phyloP scores from a whole-genome alignment of 306 rosid genomes.

The Dryas alaskensis region DNA sequence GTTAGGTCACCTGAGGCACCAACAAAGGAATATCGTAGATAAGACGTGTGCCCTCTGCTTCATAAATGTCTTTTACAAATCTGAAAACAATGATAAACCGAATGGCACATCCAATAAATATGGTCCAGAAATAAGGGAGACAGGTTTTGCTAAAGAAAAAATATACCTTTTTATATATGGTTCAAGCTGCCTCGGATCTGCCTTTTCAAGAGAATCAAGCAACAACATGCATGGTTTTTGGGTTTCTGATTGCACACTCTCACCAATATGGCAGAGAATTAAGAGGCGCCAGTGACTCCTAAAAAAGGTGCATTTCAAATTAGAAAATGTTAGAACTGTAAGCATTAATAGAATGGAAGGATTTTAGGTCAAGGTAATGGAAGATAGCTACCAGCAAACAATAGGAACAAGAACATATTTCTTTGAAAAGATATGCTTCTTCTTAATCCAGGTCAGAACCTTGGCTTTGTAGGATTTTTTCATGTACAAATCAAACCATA shows the following conservation, averaged over 20 bases:
- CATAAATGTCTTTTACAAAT: slow-evolving; percentile 62
- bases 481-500: slow-evolving; percentile 65
- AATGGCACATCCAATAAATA: slow-evolving; percentile 7
- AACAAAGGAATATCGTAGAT: slow-evolving; percentile 54
- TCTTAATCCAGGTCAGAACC: slow-evolving; percentile 70
- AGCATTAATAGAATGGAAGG: slow-evolving; percentile 5
- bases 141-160: slow-evolving; percentile 12
- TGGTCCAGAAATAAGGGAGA: slow-evolving; percentile 3
- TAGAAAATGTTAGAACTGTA: slow-evolving; percentile 7
- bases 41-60: slow-evolving; percentile 37
- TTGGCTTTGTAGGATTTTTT: slow-evolving; percentile 35
- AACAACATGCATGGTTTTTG: slow-evolving; percentile 63
- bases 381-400: slow-evolving; percentile 63
- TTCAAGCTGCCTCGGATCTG: slow-evolving; percentile 62
- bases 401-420: slow-evolving; percentile 81
- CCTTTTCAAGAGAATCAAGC: slow-evolving; percentile 69
- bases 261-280: slow-evolving; percentile 75
- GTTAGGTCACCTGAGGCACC: slow-evolving; percentile 49
- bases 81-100: slow-evolving; percentile 30
- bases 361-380: background rate
- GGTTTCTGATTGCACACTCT: slow-evolving; percentile 39
- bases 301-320: slow-evolving; percentile 26
- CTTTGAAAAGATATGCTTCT: slow-evolving; percentile 58
- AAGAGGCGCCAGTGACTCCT: slow-evolving; percentile 84
- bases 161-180: slow-evolving; percentile 66